phyloP scores from a whole-genome alignment of 2,329 filamentous ascomycete species.

The Trichoderma sp. region DNA sequence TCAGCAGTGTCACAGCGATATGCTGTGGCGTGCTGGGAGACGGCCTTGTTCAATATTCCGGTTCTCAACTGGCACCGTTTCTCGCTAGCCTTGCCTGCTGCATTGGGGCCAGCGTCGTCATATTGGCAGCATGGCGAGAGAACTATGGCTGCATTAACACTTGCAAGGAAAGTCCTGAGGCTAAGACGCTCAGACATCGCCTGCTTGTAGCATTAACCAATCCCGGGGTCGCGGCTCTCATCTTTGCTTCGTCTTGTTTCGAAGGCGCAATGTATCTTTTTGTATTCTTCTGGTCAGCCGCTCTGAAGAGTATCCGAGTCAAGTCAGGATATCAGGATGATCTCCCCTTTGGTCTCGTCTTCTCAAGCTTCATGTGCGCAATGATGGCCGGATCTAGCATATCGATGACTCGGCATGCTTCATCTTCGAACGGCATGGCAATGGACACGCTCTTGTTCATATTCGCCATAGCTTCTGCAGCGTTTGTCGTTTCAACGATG shows the following conservation, averaged over 20 bases:
- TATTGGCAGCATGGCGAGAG: constrained; percentile 43
- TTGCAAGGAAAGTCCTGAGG: neutral
- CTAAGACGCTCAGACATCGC: neutral
- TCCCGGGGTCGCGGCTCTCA: constrained; percentile 50
- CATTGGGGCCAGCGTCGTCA: constrained; percentile 42
- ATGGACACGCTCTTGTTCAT: constrained; percentile 40
- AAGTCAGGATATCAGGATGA: constrained; percentile 34
- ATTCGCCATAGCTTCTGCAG: constrained; percentile 37
- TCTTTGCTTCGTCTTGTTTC: constrained; percentile 57
- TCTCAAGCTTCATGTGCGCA: constrained; percentile 58
- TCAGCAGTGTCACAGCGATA: constrained; percentile 60
- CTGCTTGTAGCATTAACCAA: constrained; percentile 15
- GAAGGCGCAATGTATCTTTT: constrained; percentile 65
- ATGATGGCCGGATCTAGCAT: constrained; percentile 57
- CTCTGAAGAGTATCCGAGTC: constrained; percentile 48
- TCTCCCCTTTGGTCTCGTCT: constrained; percentile 52
- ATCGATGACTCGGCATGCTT: neutral
- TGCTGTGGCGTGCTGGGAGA: constrained; percentile 55
- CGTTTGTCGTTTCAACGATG: constrained; percentile 46
- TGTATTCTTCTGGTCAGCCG: constrained; percentile 63
- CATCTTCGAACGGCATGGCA: constrained; percentile 26
- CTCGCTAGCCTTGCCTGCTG: constrained; percentile 47
- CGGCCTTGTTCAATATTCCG: constrained; percentile 48
- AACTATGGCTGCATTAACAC: constrained; percentile 32
- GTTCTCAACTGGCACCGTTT: constrained; percentile 56